A percentile compares a stretch with the other conserved stretches of the same genome.
Evolutionary conservation across 345 rosid species (phyloP).

Genomic region (Sonneratia caseolaris): DNA sequence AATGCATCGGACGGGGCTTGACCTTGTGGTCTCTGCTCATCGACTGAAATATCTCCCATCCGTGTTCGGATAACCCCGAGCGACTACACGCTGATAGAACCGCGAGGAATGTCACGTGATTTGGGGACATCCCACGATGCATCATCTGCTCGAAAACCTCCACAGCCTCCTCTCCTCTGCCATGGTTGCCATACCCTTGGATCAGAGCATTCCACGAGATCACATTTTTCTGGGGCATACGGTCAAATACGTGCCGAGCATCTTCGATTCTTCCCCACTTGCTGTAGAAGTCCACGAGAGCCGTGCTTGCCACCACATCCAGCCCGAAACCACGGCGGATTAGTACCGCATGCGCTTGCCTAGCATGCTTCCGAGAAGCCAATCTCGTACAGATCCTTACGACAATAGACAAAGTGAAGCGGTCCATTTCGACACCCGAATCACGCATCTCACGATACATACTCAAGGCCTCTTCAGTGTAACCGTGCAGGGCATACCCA

Average conservation of each 20-base stretch:
- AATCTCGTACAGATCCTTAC: slow-evolving; percentile 58
- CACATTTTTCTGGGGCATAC: slow-evolving; percentile 57
- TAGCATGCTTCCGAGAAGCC: slow-evolving; percentile 60
- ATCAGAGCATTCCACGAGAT: slow-evolving; percentile 84
- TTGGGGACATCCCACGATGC: slow-evolving; percentile 40
- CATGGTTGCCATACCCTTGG: slow-evolving; percentile 75
- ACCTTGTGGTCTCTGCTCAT: slow-evolving; percentile 40
- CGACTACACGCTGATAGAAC: slow-evolving; percentile 69
- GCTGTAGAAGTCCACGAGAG: slow-evolving; percentile 85
- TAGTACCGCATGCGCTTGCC: slow-evolving; percentile 73
- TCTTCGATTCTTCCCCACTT: slow-evolving; percentile 88
- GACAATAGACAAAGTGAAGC: slow-evolving; percentile 67
- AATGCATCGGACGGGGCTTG: slow-evolving; percentile 86
- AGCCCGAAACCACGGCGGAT: slow-evolving; percentile 60
- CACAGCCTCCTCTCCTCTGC: slow-evolving; percentile 58
- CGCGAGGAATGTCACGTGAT: slow-evolving; percentile 70
- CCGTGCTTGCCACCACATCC: slow-evolving; percentile 63
- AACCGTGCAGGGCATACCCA: slow-evolving; percentile 79
- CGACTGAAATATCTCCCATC: slow-evolving; percentile 72
- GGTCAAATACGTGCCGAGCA: slow-evolving; percentile 58
- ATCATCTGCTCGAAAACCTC: slow-evolving; percentile 63
- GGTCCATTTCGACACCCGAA: slow-evolving; percentile 59
- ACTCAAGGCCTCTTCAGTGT: slow-evolving; percentile 61
- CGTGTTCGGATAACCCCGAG: slow-evolving; percentile 59
- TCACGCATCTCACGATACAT: slow-evolving; percentile 65